phyloP scores from a whole-genome alignment of 2,329 filamentous ascomycete species.

The Ophiostoma quercus region DNA sequence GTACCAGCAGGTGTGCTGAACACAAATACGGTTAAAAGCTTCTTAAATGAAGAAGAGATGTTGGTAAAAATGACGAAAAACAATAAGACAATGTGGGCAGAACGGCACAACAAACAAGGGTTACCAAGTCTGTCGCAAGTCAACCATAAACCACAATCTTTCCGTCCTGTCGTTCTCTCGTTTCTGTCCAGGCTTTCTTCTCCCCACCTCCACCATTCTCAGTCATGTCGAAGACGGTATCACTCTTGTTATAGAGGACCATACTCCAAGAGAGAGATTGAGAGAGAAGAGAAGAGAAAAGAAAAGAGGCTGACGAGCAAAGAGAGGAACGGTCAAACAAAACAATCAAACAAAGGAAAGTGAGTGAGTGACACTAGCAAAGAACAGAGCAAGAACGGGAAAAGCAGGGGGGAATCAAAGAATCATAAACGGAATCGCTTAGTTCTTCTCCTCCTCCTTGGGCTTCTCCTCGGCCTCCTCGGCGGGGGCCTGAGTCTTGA shows the following conservation, averaged over 20 bases:
- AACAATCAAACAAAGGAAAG: slow-evolving; percentile 4
- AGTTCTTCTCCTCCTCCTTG: slow-evolving; percentile 43
- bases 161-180: neutral
- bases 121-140: neutral
- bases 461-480: slow-evolving; percentile 41
- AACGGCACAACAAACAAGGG: neutral
- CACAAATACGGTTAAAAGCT: neutral
- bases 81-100: neutral
- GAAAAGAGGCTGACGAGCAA: neutral
- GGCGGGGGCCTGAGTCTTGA: slow-evolving; percentile 66
- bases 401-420: slow-evolving; percentile 5
- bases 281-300: slow-evolving; percentile 14
- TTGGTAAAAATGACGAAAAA: slow-evolving; percentile 1
- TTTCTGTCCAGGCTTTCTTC: slow-evolving; percentile 6
- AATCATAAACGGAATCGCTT: slow-evolving; percentile 18
- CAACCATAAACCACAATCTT: neutral
- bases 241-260: neutral
- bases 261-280: neutral
- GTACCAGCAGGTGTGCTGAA: neutral
- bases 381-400: neutral
- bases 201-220: slow-evolving; percentile 17
- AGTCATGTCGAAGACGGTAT: too few relatives aligned
- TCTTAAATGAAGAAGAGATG: neutral
- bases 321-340: neutral
- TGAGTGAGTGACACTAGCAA: neutral